Conservation (phyloP, 2,329 filamentous ascomycete species). For the Xylaria multiplex region DNA sequence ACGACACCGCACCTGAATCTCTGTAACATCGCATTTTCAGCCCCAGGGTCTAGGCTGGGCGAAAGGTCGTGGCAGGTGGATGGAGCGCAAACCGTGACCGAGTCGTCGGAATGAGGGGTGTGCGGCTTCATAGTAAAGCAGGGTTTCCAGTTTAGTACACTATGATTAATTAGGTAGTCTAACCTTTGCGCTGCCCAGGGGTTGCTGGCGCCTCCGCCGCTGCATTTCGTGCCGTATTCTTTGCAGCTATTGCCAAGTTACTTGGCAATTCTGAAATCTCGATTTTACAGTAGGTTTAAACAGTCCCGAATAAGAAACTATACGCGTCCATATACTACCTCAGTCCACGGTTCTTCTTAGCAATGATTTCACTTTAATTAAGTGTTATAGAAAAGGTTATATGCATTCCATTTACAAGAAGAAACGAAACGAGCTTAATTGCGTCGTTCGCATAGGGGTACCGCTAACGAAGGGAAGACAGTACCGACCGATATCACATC, state of each 20-base stretch:
- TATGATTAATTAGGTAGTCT: constrained; percentile 9
- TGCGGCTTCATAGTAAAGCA: constrained; percentile 14
- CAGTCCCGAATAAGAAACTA: constrained; percentile 18
- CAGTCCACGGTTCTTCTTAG: not conserved
- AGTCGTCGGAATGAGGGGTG: constrained; percentile 25
- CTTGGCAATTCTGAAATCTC: constrained; percentile 16
- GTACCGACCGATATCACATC: not conserved
- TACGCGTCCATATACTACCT: constrained; percentile 10
- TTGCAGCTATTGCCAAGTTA: constrained; percentile 5
- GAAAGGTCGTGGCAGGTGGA: constrained; percentile 5
- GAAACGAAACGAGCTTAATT: constrained; percentile 9
- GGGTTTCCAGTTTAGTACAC: constrained; percentile 10
- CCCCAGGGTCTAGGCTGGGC: constrained; percentile 21
- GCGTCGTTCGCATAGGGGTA: not conserved
- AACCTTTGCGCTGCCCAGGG: constrained; percentile 6
- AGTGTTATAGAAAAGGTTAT: not conserved
- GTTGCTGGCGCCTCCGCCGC: constrained; percentile 11
- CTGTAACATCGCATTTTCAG: constrained; percentile 21
- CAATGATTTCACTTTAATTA: not conserved
- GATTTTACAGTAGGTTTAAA: constrained; percentile 16
- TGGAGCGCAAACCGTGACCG: constrained; percentile 28
- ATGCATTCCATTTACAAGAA: not conserved
- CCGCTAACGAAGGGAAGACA: not conserved
- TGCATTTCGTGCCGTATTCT: constrained; percentile 24
- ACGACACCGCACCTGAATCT: constrained; percentile 14